Base-by-base conservation (phyloP, 768 basidiomycete genomes). In the Pholiota microspora region DNA sequence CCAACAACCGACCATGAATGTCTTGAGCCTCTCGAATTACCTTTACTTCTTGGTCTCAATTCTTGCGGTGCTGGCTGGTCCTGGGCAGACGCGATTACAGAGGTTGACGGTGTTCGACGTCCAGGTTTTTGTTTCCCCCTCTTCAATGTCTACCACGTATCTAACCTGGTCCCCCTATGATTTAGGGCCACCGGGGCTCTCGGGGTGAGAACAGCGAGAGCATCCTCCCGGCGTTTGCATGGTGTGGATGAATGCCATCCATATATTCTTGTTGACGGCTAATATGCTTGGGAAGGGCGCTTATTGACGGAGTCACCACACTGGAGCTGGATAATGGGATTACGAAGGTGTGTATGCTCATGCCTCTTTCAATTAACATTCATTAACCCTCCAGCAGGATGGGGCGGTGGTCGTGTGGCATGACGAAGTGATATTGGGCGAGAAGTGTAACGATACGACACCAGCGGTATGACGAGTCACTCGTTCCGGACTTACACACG, bases 351-450 rank as follows among this genome's bases (percentile, higher is more conserved):
- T 60, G 67, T 61, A 28, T 7, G 16, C 27, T 47, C 32, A n/a
- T 27, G 5, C 31, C 25, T 25, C 13, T 23, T 18, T 36, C 25
- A 21, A 9, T 4, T 40, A 51, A 2, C 32, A 44, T 4, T 5
- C 38, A 27, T 28, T 34, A 34, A 29, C 44, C 13, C 12, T n/a
- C 35, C 9, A 13, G 16, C 63, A 89, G 88, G 91, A 93, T 64
- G 88, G 86, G 10, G 77, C 79, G 45, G 84, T 88, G 13, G 75
- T 93, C 36, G 87, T 92, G 12, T 92, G 87, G 86, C 90, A 93
- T 61, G 90, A 93, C 68, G 83, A 85, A 67, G 71, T 72, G 38
- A 86, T 93, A 56, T 65, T 69, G 2, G 59, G 80, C 3, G 74
- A 73, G 29, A 93, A 92, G 66, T 92, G 90, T 67, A 60, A 64